A percentile compares a stretch with the other conserved stretches of the same genome.
Conservation (phyloP, 108 stramenopile species). For the Fragilaria crotonensis region DNA sequence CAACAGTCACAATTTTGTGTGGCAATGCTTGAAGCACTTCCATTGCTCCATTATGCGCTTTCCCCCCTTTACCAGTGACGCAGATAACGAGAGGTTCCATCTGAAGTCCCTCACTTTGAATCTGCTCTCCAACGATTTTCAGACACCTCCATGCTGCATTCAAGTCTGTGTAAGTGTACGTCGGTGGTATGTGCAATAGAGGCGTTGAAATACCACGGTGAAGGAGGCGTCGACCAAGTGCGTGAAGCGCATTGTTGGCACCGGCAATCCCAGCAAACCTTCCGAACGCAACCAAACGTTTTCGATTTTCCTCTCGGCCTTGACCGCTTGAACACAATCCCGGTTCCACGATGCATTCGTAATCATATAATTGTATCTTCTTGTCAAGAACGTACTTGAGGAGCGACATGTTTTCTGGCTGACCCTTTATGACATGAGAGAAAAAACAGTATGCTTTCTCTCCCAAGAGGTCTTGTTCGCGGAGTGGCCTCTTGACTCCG, state of each 20-base stretch:
- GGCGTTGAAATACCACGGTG: slow-evolving; percentile 53
- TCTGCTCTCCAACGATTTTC: slow-evolving; percentile 29
- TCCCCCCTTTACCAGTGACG: slow-evolving; percentile 55
- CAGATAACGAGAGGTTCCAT: slow-evolving; percentile 61
- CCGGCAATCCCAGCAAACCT: slow-evolving; percentile 84
- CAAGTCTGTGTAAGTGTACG: slow-evolving; percentile 64
- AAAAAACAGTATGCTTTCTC: slow-evolving; percentile 80
- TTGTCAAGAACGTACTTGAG: slow-evolving; percentile 53
- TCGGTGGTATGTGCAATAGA: slow-evolving; percentile 58
- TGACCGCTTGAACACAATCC: slow-evolving; percentile 8
- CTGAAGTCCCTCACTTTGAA: slow-evolving; percentile 40
- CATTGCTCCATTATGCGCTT: slow-evolving; percentile 66
- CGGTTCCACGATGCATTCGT: slow-evolving; percentile 62
- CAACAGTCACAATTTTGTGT: slow-evolving; percentile 54
- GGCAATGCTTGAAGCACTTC: slow-evolving; percentile 75
- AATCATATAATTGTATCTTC: slow-evolving; percentile 73
- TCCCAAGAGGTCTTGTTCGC: slow-evolving; percentile 24
- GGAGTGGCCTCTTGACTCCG: slow-evolving; percentile 71
- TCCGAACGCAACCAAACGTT: slow-evolving; percentile 87
- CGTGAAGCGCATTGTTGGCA: slow-evolving; percentile 71
- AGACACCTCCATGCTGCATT: slow-evolving; percentile 44
- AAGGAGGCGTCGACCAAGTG: slow-evolving; percentile 69
- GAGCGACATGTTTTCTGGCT: slow-evolving; percentile 73
- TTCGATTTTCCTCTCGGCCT: slow-evolving; percentile 22
- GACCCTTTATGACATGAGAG: slow-evolving; percentile 78